Conservation (phyloP, 371 early-diverging fungal species). For the Syncephalastrum contaminatum region DNA sequence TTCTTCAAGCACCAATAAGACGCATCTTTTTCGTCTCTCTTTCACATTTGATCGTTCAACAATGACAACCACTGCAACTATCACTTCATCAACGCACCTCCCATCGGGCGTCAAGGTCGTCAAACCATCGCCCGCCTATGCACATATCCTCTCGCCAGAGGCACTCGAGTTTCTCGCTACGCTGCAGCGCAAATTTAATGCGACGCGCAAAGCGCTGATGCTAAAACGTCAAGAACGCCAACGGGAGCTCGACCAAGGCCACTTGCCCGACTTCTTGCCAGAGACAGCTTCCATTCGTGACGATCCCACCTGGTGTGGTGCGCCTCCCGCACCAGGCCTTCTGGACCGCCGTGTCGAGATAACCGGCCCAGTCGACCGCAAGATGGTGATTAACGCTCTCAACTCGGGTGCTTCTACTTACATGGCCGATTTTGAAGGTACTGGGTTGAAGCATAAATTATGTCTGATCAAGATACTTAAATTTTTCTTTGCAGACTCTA, state of each 20-base stretch:
- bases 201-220: conserved; percentile 78
- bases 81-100: too few relatives aligned
- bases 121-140: conserved; percentile 31
- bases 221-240: conserved; percentile 74
- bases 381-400: conserved; percentile 98
- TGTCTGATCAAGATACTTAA: background rate
- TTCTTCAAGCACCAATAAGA: too few relatives aligned
- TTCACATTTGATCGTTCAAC: too few relatives aligned
- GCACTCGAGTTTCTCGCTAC: conserved; percentile 83
- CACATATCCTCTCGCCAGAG: conserved; percentile 70
- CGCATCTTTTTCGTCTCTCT: too few relatives aligned
- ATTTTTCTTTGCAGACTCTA: conserved; percentile 68
- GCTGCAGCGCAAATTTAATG: conserved; percentile 86
- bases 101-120: background rate
- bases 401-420: conserved; percentile 92
- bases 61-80: too few relatives aligned
- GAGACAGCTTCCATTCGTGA: conserved; percentile 89
- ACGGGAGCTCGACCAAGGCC: conserved; percentile 75
- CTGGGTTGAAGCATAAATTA: background rate
- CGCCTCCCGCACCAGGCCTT: conserved; percentile 89
- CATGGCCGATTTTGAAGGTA: conserved; percentile 98
- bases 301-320: conserved; percentile 87
- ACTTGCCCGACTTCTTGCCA: conserved; percentile 88
- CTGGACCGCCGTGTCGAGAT: conserved; percentile 94
- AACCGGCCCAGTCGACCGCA: conserved; percentile 96